phyloP scores from a whole-genome alignment of 352 stramenopile species.

The Thalassiosira sp. region DNA sequence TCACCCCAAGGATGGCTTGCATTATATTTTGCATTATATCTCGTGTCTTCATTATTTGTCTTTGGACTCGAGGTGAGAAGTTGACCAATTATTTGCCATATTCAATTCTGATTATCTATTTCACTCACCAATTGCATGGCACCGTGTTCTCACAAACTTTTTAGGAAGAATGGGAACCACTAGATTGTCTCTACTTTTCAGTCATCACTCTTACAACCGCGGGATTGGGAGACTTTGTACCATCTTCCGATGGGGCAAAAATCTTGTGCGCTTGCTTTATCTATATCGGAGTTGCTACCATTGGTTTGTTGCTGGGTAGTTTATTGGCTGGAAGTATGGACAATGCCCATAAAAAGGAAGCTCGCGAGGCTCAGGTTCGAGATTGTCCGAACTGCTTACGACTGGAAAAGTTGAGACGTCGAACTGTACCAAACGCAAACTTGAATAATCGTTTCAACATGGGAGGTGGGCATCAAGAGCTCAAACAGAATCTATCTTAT shows the following conservation, averaged over 20 bases:
- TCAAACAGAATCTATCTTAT: slow-evolving; percentile 5
- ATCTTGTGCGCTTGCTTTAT: slow-evolving; percentile 83
- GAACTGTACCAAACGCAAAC: not conserved
- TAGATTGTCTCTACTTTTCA: slow-evolving; percentile 85
- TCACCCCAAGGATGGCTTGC: slow-evolving; percentile 69
- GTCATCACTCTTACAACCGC: slow-evolving; percentile 76
- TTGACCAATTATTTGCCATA: not conserved
- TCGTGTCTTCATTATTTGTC: slow-evolving; percentile 78
- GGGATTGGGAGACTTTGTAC: slow-evolving; percentile 80
- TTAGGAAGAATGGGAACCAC: slow-evolving; percentile 75
- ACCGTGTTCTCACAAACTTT: slow-evolving; percentile 5
- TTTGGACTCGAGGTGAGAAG: slow-evolving; percentile 72
- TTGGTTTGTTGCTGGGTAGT: slow-evolving; percentile 83
- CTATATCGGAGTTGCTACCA: slow-evolving; percentile 82
- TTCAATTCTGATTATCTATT: not conserved
- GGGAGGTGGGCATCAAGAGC: slow-evolving; percentile 17
- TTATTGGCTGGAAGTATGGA: slow-evolving; percentile 79
- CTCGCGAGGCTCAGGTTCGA: slow-evolving; percentile 58
- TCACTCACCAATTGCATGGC: not conserved
- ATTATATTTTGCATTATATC: slow-evolving; percentile 78
- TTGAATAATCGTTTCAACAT: not conserved
- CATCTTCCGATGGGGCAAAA: slow-evolving; percentile 72
- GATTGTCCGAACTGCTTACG: slow-evolving; percentile 77
- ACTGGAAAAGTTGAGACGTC: slow-evolving; percentile 40
- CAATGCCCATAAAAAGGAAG: slow-evolving; percentile 63